Evolutionary conservation across 1,284 basidiomycete genomes (phyloP).

Genomic region (Ustilago cynodontis): DNA sequence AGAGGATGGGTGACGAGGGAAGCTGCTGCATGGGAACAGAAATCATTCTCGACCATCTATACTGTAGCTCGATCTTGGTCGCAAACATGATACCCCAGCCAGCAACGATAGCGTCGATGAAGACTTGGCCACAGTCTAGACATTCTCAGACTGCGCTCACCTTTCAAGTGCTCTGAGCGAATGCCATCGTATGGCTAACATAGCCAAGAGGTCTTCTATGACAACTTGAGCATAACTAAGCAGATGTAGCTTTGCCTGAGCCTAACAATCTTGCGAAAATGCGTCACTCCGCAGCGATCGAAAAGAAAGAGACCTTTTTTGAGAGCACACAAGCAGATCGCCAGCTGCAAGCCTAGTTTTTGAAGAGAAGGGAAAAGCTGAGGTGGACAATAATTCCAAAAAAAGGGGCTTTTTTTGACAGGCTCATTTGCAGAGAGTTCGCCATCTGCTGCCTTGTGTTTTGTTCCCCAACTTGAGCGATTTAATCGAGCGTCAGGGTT

Average conservation of each 20-base stretch:
- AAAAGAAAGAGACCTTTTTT: neutral
- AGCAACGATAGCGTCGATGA: too few species aligned
- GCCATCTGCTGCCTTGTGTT: neutral
- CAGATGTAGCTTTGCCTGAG: neutral
- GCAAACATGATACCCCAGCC: too few species aligned
- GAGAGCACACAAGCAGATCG: conserved; percentile 1
- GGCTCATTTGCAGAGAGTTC: neutral
- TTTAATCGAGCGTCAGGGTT: neutral
- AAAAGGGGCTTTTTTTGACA: neutral
- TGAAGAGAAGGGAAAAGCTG: neutral
- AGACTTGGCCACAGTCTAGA: too few species aligned
- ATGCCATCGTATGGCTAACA: neutral
- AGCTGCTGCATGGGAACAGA: too few species aligned
- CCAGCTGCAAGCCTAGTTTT: conserved; percentile 21
- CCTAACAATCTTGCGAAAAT: neutral
- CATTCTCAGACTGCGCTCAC: too few species aligned
- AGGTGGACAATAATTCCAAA: neutral
- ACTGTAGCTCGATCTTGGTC: too few species aligned
- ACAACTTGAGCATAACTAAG: too few species aligned
- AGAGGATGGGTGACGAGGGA: too few species aligned
- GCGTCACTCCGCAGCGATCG: conserved; percentile 46
- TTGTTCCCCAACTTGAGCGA: neutral
- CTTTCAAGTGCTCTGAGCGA: neutral
- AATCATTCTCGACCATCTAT: too few species aligned
- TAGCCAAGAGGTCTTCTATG: conserved; percentile 2